Conservation (phyloP, 768 basidiomycete species). For the Pisolithus tinctorius region DNA sequence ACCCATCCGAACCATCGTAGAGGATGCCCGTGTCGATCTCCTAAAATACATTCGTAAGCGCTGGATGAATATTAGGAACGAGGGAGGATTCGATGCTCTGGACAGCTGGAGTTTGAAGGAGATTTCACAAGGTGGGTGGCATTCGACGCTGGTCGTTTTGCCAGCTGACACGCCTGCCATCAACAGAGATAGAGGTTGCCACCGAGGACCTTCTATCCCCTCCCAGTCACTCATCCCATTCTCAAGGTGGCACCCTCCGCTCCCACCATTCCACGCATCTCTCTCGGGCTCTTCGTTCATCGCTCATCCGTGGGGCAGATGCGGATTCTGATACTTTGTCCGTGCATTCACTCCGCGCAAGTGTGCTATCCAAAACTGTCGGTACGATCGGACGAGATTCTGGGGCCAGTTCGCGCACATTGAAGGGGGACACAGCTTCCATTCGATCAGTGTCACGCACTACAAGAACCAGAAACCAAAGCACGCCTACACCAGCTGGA, state of each 20-base stretch:
- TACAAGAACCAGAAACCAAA: conserved; percentile 17
- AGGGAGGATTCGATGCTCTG: conserved; percentile 75
- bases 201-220: conserved; percentile 64
- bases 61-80: conserved; percentile 69
- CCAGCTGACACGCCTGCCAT: neutral
- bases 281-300: conserved; percentile 22
- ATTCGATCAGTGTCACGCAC: conserved; percentile 41
- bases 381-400: conserved; percentile 22
- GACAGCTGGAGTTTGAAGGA: conserved; percentile 88
- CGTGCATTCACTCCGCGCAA: conserved; percentile 42
- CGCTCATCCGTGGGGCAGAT: conserved; percentile 22
- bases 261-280: conserved; percentile 12
- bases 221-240: conserved; percentile 21
- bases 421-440: conserved; percentile 28
- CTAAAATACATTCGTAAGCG: conserved; percentile 66
- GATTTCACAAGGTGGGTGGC: conserved; percentile 38
- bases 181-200: conserved; percentile 71
- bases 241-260: conserved; percentile 2
- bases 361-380: conserved; percentile 30
- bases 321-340: conserved; percentile 35
- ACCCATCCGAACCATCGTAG: conserved; percentile 63
- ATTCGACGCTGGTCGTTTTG: neutral
- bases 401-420: conserved; percentile 19
- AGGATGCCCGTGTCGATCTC: conserved; percentile 47
- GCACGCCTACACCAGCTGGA: conserved; percentile 15